phyloP scores from a whole-genome alignment of 1,284 basidiomycete genomes.

The Ganoderma lingzhi region DNA sequence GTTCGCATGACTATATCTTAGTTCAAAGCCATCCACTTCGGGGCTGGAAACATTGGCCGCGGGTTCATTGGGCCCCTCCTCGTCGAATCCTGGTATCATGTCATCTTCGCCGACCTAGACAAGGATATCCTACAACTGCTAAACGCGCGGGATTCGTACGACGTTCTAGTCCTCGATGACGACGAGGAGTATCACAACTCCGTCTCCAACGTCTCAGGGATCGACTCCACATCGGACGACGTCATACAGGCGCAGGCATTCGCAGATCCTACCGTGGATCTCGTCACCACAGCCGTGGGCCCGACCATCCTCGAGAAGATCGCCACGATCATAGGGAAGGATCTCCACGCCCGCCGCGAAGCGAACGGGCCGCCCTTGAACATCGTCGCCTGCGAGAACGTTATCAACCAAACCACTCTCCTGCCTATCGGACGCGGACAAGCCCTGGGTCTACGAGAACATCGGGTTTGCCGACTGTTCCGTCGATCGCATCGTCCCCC shows the following conservation, averaged over 20 bases:
- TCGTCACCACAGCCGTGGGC: constrained; percentile 51
- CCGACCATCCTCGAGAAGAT: constrained; percentile 39
- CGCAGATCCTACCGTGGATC: constrained; percentile 39
- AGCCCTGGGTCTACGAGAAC: constrained; percentile 38
- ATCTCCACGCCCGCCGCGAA: constrained; percentile 36
- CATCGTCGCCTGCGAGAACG: constrained; percentile 53
- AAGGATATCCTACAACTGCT: constrained; percentile 37
- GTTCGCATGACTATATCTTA: neutral
- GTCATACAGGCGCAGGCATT: constrained; percentile 39
- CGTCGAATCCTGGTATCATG: constrained; percentile 47
- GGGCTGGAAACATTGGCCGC: constrained; percentile 51
- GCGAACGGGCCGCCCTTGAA: constrained; percentile 39
- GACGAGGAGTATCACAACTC: constrained; percentile 30
- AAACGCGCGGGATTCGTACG: constrained; percentile 38
- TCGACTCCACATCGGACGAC: constrained; percentile 42
- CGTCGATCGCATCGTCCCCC: constrained; percentile 53
- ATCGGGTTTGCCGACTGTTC: constrained; percentile 51
- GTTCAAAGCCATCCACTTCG: constrained; percentile 44
- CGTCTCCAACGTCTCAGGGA: constrained; percentile 43
- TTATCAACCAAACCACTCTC: constrained; percentile 44
- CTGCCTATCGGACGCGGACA: constrained; percentile 41
- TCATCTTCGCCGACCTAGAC: constrained; percentile 44
- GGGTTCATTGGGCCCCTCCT: constrained; percentile 53
- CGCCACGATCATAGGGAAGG: constrained; percentile 39
- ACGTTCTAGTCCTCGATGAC: constrained; percentile 40